phyloP scores from a whole-genome alignment of 2,329 filamentous ascomycete species.

The Fusarium marasasianum region DNA sequence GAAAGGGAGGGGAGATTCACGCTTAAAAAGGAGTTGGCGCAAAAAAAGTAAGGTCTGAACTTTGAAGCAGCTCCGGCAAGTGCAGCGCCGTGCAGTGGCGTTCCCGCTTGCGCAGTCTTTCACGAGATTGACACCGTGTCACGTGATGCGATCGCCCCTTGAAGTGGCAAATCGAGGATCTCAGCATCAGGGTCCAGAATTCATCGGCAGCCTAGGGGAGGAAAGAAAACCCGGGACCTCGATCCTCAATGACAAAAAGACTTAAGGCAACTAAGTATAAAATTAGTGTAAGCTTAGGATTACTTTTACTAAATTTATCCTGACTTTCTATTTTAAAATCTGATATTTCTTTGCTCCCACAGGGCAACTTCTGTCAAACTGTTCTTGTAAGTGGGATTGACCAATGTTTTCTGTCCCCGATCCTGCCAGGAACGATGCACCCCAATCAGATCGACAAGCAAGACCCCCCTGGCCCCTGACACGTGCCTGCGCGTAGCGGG shows the following conservation, averaged over 20 bases:
- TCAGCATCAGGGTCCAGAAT: background rate
- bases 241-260: background rate
- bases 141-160: conserved; percentile 38
- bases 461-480: conserved; percentile 8
- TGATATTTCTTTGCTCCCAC: background rate
- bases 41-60: conserved; percentile 18
- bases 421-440: conserved; percentile 20
- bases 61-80: conserved; percentile 16
- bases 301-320: background rate
- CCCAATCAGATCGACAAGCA: conserved; percentile 32
- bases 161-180: conserved; percentile 8
- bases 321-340: background rate
- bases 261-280: background rate
- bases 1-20: conserved; percentile 5
- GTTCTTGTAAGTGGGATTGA: background rate
- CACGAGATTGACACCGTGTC: conserved; percentile 48
- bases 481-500: conserved; percentile 50
- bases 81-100: conserved; percentile 38
- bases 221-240: background rate
- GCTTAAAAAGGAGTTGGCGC: conserved; percentile 29
- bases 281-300: background rate
- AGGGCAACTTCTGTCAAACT: background rate
- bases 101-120: conserved; percentile 12
- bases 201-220: background rate
- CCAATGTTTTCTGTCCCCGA: background rate